Evolutionary conservation across 495 filamentous ascomycete genomes (phyloP).

Genomic region (Aspergillus nidulans): DNA sequence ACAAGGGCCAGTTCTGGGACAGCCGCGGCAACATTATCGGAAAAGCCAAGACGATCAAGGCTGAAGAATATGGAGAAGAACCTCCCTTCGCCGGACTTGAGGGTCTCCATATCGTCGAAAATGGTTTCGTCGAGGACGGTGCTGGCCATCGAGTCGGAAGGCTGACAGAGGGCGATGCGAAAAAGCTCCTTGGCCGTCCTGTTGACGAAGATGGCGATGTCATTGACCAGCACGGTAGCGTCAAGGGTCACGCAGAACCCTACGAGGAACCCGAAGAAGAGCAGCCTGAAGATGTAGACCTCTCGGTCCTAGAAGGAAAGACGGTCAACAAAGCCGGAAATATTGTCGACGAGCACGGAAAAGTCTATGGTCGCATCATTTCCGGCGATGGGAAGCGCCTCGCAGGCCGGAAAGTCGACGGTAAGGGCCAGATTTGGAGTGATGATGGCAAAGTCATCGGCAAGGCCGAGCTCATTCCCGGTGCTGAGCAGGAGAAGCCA

Average conservation of each 20-base stretch:
- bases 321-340: slow-evolving; percentile 83
- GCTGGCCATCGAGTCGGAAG: slow-evolving; percentile 55
- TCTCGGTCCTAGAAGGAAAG: slow-evolving; percentile 72
- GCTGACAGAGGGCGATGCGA: slow-evolving; percentile 57
- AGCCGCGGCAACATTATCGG: slow-evolving; percentile 57
- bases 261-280: slow-evolving; percentile 37
- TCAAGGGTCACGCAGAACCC: slow-evolving; percentile 58
- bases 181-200: slow-evolving; percentile 57
- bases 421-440: slow-evolving; percentile 74
- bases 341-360: slow-evolving; percentile 70
- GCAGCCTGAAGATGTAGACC: slow-evolving; percentile 53
- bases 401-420: slow-evolving; percentile 76
- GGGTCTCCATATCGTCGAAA: slow-evolving; percentile 54
- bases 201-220: slow-evolving; percentile 66
- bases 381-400: slow-evolving; percentile 66
- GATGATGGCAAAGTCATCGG: slow-evolving; percentile 78
- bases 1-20: slow-evolving; percentile 61
- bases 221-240: slow-evolving; percentile 57
- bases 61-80: slow-evolving; percentile 56
- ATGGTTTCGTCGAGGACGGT: slow-evolving; percentile 57
- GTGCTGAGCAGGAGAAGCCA: slow-evolving; percentile 61
- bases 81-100: slow-evolving; percentile 62
- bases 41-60: slow-evolving; percentile 53
- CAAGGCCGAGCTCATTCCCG: slow-evolving; percentile 71
- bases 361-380: slow-evolving; percentile 68